Evolutionary conservation across 306 rosid genomes (phyloP), one percentile per base, ranked within the genome.

Genomic region (Ziziphus jujuba): DNA sequence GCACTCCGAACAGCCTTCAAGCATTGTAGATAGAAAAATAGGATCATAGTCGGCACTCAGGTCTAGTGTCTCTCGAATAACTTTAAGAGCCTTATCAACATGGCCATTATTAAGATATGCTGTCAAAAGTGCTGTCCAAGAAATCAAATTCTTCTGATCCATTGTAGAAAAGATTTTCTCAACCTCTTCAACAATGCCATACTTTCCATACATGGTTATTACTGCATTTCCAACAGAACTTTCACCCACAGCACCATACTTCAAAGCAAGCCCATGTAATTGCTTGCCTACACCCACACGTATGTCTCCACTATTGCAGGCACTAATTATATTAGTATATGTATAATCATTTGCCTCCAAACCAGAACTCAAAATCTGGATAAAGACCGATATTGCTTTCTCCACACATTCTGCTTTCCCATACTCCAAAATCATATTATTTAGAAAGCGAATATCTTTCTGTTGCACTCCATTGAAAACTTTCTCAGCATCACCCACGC

Each of bases 371-470:
- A 85, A 40, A 70, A 82, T 65, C 48, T 81, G 69, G 21, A 60
- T 56, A 61, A 85, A 74, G 49, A 69, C 65, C 65, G 47, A 25
- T 60, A 79, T 51, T 17, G 83, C 79, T 66, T 79, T 79, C 20
- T 63, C 65, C 24, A 77, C 84, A 58, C 61, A 71, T 21, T 81
- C 73, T 12, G 67, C 84, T 67, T 77, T 84, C 24, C 80, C 84
- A 70, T 81, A 81, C 70, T 81, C 82, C 63, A 81, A 72, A 50
- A 81, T 76, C 84, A 81, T 79, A 81, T 63, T 79, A 79, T 81
- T 84, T 36, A 81, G 64, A 76, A 80, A 81, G 79, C 64, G 82
- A 19, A 66, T 70, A 81, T 84, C 89, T 60, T 73, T 70, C 65
- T 21, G 58, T 48, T 59, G 59, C 24, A 70, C 45, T 43, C 57